Conservation (phyloP, 768 basidiomycete species). For the Boletales sp. region DNA sequence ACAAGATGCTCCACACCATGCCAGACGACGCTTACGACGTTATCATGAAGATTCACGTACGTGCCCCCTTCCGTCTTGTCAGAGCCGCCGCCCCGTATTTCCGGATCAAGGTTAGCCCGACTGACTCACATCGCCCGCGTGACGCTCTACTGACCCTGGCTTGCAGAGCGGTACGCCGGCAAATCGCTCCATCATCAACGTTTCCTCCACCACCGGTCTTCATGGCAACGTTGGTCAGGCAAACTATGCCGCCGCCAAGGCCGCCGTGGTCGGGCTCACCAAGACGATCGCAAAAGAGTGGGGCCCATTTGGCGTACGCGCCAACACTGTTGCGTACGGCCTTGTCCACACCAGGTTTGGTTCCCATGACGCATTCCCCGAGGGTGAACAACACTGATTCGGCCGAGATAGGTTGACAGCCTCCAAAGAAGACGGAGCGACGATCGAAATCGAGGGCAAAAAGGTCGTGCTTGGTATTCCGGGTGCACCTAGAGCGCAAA, state of each 20-base stretch:
- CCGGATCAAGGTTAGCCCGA: constrained; percentile 59
- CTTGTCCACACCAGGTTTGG: constrained; percentile 69
- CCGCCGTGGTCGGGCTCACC: constrained; percentile 74
- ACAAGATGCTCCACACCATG: constrained; percentile 87
- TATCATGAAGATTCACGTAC: constrained; percentile 81
- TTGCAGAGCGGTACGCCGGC: constrained; percentile 50
- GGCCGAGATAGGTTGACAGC: constrained; percentile 55
- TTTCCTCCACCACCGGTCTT: constrained; percentile 78
- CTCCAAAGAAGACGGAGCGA: constrained; percentile 71
- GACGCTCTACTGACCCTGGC: not conserved
- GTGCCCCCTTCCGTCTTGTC: constrained; percentile 82
- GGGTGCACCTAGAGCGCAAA: constrained; percentile 13
- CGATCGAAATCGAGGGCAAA: constrained; percentile 80
- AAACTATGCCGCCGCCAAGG: constrained; percentile 79
- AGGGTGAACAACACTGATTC: not conserved
- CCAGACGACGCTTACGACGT: constrained; percentile 80
- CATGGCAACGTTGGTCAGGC: constrained; percentile 87
- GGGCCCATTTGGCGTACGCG: constrained; percentile 79
- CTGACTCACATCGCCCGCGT: not conserved
- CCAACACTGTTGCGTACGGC: constrained; percentile 79
- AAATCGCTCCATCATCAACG: constrained; percentile 76
- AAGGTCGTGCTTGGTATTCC: constrained; percentile 82
- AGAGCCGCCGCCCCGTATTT: constrained; percentile 83
- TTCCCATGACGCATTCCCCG: not conserved
- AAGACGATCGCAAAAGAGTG: constrained; percentile 89